Conservation (phyloP, 441 rosid species). For the Populus hybrid region DNA sequence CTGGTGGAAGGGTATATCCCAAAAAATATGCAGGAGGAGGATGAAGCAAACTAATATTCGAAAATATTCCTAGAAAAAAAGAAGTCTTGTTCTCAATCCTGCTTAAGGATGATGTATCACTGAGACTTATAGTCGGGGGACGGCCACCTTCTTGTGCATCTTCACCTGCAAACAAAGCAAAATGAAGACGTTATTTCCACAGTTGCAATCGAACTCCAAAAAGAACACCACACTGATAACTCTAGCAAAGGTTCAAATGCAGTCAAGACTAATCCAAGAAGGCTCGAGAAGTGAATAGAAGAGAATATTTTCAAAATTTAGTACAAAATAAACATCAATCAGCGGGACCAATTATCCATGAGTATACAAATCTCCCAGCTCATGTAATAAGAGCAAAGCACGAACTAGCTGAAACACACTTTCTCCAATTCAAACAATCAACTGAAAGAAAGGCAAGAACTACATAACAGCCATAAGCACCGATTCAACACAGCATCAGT, state of each 20-base stretch:
- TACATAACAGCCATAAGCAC: too few species aligned
- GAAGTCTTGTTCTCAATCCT: slow-evolving; percentile 29
- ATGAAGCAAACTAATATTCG: slow-evolving; percentile 33
- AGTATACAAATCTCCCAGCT: slow-evolving; percentile 1
- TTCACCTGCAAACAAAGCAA: slow-evolving; percentile 54
- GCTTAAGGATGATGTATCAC: slow-evolving; percentile 19
- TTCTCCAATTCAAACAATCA: not conserved
- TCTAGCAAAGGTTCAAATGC: not conserved
- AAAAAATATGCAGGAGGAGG: slow-evolving; percentile 65
- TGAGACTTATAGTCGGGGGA: slow-evolving; percentile 41
- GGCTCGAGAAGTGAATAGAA: not conserved
- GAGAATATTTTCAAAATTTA: not conserved
- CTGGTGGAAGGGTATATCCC: slow-evolving; percentile 81
- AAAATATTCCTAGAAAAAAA: slow-evolving; percentile 3
- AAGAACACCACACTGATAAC: not conserved
- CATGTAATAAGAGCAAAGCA: slow-evolving; percentile 7
- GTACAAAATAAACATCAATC: not conserved
- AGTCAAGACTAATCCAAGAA: not conserved
- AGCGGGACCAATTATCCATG: not conserved
- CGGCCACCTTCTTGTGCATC: slow-evolving; percentile 48
- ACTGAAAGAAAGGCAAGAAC: not conserved
- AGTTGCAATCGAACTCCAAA: not conserved
- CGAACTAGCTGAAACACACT: not conserved
- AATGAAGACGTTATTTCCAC: slow-evolving; percentile 11
- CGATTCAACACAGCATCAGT: not conserved